phyloP scores from a whole-genome alignment of 306 rosid species.

The Castanea mollissima region DNA sequence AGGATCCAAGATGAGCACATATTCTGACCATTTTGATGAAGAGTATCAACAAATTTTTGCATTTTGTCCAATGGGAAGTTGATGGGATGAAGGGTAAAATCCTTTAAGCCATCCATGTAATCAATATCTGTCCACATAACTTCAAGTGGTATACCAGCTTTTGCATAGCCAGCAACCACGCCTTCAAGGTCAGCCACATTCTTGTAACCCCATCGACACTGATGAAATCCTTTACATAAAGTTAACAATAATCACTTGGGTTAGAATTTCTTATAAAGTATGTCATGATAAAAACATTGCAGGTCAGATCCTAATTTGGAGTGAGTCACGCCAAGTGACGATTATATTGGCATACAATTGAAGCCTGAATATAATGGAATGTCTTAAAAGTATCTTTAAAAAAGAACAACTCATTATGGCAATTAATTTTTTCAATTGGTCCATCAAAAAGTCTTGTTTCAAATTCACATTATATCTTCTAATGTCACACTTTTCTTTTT shows the following conservation, averaged over 20 bases:
- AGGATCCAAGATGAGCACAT: slow-evolving; percentile 78
- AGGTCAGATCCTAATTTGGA: too few species aligned
- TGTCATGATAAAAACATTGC: not conserved
- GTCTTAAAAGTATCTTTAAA: too few species aligned
- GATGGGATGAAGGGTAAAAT: slow-evolving; percentile 81
- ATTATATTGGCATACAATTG: too few species aligned
- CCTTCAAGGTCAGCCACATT: slow-evolving; percentile 55
- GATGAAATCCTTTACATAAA: slow-evolving; percentile 70
- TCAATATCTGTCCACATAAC: slow-evolving; percentile 43
- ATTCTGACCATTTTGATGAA: slow-evolving; percentile 80
- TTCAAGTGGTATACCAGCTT: slow-evolving; percentile 22
- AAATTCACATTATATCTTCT: too few species aligned
- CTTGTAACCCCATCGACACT: slow-evolving; percentile 83
- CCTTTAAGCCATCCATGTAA: slow-evolving; percentile 86
- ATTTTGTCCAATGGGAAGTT: slow-evolving; percentile 70
- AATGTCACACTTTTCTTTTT: too few species aligned
- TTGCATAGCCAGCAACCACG: slow-evolving; percentile 72
- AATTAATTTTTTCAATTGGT: too few species aligned
- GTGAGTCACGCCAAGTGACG: too few species aligned
- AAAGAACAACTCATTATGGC: too few species aligned
- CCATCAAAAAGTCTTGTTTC: too few species aligned
- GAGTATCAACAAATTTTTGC: slow-evolving; percentile 48
- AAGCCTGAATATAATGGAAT: too few species aligned
- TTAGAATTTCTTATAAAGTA: not conserved
- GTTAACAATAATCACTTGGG: not conserved